These are phyloP conservation scores for Plasmodium malariae DNA, from an alignment of 169 alveolate genomes.

Conservation along the genomic window DNA sequence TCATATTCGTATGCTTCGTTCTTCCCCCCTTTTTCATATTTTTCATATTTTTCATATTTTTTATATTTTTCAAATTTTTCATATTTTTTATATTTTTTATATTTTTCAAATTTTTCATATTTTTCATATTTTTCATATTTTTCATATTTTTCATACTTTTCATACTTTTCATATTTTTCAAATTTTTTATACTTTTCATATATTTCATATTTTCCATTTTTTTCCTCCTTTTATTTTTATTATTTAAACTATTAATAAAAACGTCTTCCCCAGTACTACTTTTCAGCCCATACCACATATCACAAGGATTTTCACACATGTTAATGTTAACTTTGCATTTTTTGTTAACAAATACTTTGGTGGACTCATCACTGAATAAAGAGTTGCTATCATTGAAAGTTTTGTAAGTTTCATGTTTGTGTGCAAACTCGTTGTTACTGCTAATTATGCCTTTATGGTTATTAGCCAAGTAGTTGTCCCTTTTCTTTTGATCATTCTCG, in stretches of 20 bases:
- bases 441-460: constrained; percentile 5
- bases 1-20: not conserved
- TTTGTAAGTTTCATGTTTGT: constrained; percentile 41
- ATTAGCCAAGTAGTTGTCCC: constrained; percentile 5
- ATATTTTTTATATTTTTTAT: no score
- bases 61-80: not conserved
- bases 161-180: no score
- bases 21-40: not conserved
- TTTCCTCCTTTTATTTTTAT: constrained; percentile 16
- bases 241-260: constrained; percentile 79
- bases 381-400: constrained; percentile 43
- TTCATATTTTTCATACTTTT: no score
- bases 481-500: not conserved
- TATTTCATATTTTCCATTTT: constrained; percentile 5
- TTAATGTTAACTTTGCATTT: constrained; percentile 64
- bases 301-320: constrained; percentile 87
- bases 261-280: constrained; percentile 83
- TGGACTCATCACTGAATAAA: constrained; percentile 59
- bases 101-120: no score
- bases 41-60: not conserved
- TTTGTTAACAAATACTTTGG: constrained; percentile 50
- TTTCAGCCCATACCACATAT: constrained; percentile 87
- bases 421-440: not conserved
- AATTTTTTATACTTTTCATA: no score
- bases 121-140: not conserved